phyloP scores from a whole-genome alignment of 2,329 filamentous ascomycete genomes.

The Aspergillus fijiensis region DNA sequence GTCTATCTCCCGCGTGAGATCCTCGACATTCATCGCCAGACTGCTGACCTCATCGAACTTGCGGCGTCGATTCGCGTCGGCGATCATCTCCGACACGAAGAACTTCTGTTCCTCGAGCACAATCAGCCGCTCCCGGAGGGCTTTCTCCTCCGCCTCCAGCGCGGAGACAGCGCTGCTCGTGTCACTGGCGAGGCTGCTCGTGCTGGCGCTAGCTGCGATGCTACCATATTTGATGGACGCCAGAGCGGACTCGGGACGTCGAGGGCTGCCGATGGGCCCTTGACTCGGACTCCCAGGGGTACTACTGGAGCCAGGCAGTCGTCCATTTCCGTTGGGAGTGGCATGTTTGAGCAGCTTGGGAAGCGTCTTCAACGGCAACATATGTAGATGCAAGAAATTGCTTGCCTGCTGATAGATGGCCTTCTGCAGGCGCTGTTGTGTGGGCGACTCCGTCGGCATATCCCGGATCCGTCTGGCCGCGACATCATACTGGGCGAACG shows the following conservation, averaged over 20 bases:
- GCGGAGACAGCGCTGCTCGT: conserved; percentile 61
- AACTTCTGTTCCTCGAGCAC: conserved; percentile 90
- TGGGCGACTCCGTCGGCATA: conserved; percentile 68
- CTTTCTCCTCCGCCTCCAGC: conserved; percentile 80
- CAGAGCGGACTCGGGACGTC: conserved; percentile 49
- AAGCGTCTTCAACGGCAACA: conserved; percentile 79
- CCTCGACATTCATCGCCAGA: conserved; percentile 75
- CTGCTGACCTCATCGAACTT: conserved; percentile 86
- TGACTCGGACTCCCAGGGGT: conserved; percentile 24
- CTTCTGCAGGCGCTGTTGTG: conserved; percentile 74
- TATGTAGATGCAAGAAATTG: conserved; percentile 81
- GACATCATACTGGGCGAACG: conserved; percentile 82
- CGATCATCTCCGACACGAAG: conserved; percentile 82
- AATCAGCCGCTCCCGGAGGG: conserved; percentile 73
- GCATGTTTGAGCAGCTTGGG: conserved; percentile 67
- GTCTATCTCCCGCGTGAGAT: conserved; percentile 76
- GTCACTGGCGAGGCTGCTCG: conserved; percentile 53
- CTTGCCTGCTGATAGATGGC: conserved; percentile 80
- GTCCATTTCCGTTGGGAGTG: conserved; percentile 55
- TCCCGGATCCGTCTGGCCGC: conserved; percentile 80
- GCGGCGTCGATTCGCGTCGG: conserved; percentile 69
- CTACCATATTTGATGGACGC: conserved; percentile 60
- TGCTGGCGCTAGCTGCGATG: conserved; percentile 50
- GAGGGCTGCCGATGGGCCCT: conserved; percentile 22
- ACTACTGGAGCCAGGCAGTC: conserved; percentile 25